A percentile compares a stretch with the other conserved stretches of the same genome.
Evolutionary conservation across 2,329 filamentous ascomycete species (phyloP).

Genomic region (Rhynchosporium graminicola): DNA sequence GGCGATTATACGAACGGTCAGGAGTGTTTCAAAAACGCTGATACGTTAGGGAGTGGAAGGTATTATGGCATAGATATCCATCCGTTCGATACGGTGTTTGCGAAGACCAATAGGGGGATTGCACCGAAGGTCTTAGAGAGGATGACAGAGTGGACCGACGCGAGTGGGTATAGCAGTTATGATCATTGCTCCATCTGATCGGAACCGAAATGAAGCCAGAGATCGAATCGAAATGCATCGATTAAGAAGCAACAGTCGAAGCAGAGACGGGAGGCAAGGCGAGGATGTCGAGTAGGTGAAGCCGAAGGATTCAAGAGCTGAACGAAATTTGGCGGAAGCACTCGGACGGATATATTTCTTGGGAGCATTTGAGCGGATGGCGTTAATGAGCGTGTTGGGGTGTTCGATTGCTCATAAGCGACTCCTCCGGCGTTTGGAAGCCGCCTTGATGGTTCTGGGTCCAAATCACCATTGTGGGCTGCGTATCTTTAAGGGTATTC

Average conservation of each 20-base stretch:
- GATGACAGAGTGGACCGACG: conserved; percentile 33
- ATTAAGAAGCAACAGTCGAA: neutral
- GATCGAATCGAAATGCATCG: neutral
- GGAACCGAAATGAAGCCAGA: neutral
- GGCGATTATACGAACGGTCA: conserved; percentile 10
- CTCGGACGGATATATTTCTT: neutral
- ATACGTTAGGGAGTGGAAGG: conserved; percentile 25
- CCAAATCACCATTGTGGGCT: no score
- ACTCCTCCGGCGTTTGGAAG: no score
- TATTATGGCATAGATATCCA: conserved; percentile 36
- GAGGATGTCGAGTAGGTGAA: neutral
- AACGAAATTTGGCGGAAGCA: neutral
- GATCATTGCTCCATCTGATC: conserved; percentile 46
- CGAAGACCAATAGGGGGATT: conserved; percentile 34
- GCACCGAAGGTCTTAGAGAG: conserved; percentile 24
- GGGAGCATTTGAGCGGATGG: conserved; percentile 11
- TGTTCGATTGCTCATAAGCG: no score
- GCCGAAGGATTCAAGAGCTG: neutral
- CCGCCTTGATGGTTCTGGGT: no score
- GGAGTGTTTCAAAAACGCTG: conserved; percentile 19
- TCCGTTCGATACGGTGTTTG: conserved; percentile 37
- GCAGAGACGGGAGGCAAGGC: neutral
- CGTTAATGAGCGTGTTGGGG: neutral
- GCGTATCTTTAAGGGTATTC: no score
- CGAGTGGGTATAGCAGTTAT: conserved; percentile 34